Evolutionary conservation across 2,329 filamentous ascomycete genomes (phyloP).

Genomic region (Paraphoma sp.): DNA sequence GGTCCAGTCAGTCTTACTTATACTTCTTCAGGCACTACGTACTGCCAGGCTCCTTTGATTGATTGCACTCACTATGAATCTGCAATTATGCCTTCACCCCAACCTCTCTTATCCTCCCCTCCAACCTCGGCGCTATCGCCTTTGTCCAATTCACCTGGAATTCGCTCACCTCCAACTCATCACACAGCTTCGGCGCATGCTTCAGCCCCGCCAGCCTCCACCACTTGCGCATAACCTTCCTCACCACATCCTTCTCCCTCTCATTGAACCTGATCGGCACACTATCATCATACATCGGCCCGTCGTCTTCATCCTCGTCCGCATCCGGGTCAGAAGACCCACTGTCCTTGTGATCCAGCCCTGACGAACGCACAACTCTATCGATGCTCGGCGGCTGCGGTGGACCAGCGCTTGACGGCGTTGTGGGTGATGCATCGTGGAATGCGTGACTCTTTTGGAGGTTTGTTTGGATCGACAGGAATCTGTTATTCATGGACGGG

Average conservation of each 20-base stretch:
- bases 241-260: constrained; percentile 65
- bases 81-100: constrained; percentile 9
- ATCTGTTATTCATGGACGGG: constrained; percentile 67
- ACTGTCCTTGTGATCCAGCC: constrained; percentile 17
- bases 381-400: constrained; percentile 21
- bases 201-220: constrained; percentile 70
- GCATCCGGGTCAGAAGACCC: constrained; percentile 40
- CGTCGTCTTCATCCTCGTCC: constrained; percentile 50
- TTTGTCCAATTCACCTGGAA: constrained; percentile 76
- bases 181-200: constrained; percentile 53
- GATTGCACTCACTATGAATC: too few relatives aligned
- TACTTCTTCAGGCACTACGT: too few relatives aligned
- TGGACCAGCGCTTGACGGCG: constrained; percentile 10
- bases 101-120: constrained; percentile 71
- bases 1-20: too few relatives aligned
- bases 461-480: constrained; percentile 68
- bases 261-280: constrained; percentile 51
- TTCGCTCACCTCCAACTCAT: constrained; percentile 65
- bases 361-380: constrained; percentile 14
- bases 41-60: too few relatives aligned
- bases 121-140: constrained; percentile 77
- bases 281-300: constrained; percentile 48
- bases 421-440: constrained; percentile 47
- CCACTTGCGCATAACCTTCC: constrained; percentile 76
- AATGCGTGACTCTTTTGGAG: constrained; percentile 62